Conservation (phyloP, 2,329 filamentous ascomycete genomes). For the Chaetomium sp. region DNA sequence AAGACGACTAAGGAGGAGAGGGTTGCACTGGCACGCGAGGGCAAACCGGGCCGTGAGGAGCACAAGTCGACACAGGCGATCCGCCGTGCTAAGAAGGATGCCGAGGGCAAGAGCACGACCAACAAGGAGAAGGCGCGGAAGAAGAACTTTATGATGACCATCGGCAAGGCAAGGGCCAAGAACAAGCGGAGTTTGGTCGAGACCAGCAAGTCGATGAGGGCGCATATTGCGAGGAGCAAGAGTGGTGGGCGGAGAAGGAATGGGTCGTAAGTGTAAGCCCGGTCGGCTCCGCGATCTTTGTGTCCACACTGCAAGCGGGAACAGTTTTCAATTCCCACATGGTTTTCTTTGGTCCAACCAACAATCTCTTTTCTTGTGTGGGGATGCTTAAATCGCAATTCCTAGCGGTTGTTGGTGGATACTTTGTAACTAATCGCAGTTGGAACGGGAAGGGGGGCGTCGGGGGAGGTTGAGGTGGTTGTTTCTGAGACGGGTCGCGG, state of each 20-base stretch:
- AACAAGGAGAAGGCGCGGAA: conserved; percentile 94
- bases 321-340: no score
- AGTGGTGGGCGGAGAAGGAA: conserved; percentile 79
- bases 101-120: conserved; percentile 89
- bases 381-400: background rate
- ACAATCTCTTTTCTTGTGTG: no score
- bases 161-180: conserved; percentile 93
- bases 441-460: conserved; percentile 47
- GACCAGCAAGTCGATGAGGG: conserved; percentile 71
- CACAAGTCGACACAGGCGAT: conserved; percentile 83
- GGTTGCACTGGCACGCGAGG: conserved; percentile 73
- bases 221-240: conserved; percentile 77
- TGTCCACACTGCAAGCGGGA: background rate
- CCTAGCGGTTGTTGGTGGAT: background rate
- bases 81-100: conserved; percentile 78
- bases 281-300: background rate
- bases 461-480: conserved; percentile 60
- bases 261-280: conserved; percentile 22
- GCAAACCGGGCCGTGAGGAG: conserved; percentile 68
- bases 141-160: conserved; percentile 99
- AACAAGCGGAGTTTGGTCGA: conserved; percentile 89
- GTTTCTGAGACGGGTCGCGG: no score
- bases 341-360: no score
- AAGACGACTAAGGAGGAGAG: conserved; percentile 84
- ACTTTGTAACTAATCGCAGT: background rate